phyloP scores from a whole-genome alignment of 2,329 filamentous ascomycete species.

The Venturia nashicola region DNA sequence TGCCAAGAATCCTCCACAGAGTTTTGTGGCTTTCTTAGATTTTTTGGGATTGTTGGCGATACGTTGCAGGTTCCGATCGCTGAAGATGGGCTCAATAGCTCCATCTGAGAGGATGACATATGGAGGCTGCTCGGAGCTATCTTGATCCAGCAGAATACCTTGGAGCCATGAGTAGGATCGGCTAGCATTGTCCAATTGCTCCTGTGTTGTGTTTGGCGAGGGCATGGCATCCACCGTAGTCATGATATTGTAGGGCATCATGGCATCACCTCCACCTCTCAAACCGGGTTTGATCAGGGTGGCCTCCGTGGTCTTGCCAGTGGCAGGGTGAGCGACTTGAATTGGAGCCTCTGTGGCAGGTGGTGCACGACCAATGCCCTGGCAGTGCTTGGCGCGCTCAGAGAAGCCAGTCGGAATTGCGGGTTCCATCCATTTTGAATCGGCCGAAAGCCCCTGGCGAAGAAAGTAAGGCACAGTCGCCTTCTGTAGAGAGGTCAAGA shows the following conservation, averaged over 20 bases:
- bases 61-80: not conserved
- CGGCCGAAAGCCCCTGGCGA: not conserved
- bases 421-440: not conserved
- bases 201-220: not conserved
- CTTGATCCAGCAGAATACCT: not conserved
- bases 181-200: not conserved
- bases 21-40: not conserved
- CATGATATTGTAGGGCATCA: not conserved
- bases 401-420: not conserved
- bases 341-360: not conserved
- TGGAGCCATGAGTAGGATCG: not conserved
- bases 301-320: not conserved
- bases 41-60: not conserved
- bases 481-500: not conserved
- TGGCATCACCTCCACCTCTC: constrained; percentile 1
- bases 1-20: not conserved
- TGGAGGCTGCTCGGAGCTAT: not conserved
- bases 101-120: not conserved
- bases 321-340: not conserved
- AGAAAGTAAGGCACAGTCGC: not conserved
- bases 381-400: not conserved
- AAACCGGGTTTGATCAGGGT: not conserved
- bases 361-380: not conserved
- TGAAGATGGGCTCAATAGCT: not conserved
- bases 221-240: not conserved